These are phyloP conservation scores for Ophiostoma tasmaniense DNA, from an alignment of 2,329 filamentous ascomycete species.

Conservation along the genomic window DNA sequence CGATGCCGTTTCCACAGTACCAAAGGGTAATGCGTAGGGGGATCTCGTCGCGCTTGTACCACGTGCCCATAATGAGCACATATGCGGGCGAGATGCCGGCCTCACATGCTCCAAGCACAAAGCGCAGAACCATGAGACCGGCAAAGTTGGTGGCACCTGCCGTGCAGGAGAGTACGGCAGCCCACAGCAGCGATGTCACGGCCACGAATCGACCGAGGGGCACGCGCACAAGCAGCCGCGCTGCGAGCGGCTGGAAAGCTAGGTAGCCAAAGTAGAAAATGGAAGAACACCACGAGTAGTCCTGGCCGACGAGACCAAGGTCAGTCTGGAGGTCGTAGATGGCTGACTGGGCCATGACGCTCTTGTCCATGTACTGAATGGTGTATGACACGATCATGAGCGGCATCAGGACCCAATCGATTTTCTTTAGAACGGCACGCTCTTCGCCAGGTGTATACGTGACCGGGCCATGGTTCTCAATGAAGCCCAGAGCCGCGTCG, in stretches of 20 bases:
- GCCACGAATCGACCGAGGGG: conserved; percentile 26
- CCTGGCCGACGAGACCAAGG: conserved; percentile 13
- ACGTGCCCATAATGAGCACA: conserved; percentile 46
- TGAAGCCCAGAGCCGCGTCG: neutral
- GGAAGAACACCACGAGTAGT: conserved; percentile 30
- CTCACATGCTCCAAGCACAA: conserved; percentile 40
- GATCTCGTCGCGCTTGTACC: conserved; percentile 45
- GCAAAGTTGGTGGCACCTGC: conserved; percentile 40
- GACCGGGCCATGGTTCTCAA: neutral
- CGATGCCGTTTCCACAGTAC: conserved; percentile 49
- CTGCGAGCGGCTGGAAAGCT: neutral
- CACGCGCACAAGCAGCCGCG: neutral
- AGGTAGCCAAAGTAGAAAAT: conserved; percentile 37
- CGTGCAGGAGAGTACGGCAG: conserved; percentile 41
- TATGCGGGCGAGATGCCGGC: conserved; percentile 43
- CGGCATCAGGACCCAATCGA: neutral
- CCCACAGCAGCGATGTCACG: conserved; percentile 46
- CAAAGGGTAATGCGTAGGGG: conserved; percentile 42
- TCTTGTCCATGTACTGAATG: conserved; percentile 29
- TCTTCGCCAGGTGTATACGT: neutral
- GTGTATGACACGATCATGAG: conserved; percentile 23
- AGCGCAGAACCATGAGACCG: conserved; percentile 37
- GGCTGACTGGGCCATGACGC: conserved; percentile 17
- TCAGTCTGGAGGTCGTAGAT: conserved; percentile 13
- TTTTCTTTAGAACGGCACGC: neutral